Percentiles rank a stretch among this genome's conserved stretches.
Conservation (phyloP, 2,329 filamentous ascomycete species). For the Fusarium agapanthi region DNA sequence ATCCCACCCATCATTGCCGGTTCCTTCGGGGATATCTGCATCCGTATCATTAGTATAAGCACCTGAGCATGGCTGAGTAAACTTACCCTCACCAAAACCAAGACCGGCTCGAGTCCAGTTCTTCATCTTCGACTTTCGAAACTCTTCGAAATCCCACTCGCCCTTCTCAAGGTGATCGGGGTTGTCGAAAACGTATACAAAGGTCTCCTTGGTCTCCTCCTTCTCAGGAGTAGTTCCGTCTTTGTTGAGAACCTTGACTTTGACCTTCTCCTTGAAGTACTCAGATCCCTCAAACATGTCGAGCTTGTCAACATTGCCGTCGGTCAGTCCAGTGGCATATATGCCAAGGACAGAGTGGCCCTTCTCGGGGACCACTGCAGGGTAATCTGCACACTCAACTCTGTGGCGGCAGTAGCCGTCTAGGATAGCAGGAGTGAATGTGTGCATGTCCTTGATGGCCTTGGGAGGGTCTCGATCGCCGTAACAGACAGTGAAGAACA, state of each 20-base stretch:
- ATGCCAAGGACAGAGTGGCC: constrained; percentile 75
- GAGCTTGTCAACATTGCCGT: constrained; percentile 76
- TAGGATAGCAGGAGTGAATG: constrained; percentile 78
- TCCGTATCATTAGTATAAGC: constrained; percentile 10
- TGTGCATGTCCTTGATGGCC: constrained; percentile 64
- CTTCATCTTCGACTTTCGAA: constrained; percentile 76
- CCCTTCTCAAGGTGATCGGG: constrained; percentile 66
- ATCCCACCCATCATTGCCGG: not conserved
- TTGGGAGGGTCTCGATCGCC: constrained; percentile 59
- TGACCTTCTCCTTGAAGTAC: constrained; percentile 68
- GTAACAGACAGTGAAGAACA: constrained; percentile 88
- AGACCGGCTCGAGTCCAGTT: constrained; percentile 63
- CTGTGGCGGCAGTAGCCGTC: constrained; percentile 75
- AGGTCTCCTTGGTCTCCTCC: constrained; percentile 60
- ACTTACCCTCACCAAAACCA: constrained; percentile 52
- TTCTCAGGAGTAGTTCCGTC: constrained; percentile 50
- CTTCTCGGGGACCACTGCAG: constrained; percentile 71
- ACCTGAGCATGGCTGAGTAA: not conserved
- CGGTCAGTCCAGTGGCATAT: constrained; percentile 80
- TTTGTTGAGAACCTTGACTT: constrained; percentile 61
- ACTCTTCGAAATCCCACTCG: constrained; percentile 91
- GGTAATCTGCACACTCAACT: constrained; percentile 78
- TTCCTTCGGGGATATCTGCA: constrained; percentile 36
- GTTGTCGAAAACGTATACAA: constrained; percentile 71
- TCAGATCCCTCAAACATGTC: constrained; percentile 84